These are phyloP conservation scores for Hagleromyces aurorensis DNA, from an alignment of 805 yeast genomes.

Conservation along the genomic window DNA sequence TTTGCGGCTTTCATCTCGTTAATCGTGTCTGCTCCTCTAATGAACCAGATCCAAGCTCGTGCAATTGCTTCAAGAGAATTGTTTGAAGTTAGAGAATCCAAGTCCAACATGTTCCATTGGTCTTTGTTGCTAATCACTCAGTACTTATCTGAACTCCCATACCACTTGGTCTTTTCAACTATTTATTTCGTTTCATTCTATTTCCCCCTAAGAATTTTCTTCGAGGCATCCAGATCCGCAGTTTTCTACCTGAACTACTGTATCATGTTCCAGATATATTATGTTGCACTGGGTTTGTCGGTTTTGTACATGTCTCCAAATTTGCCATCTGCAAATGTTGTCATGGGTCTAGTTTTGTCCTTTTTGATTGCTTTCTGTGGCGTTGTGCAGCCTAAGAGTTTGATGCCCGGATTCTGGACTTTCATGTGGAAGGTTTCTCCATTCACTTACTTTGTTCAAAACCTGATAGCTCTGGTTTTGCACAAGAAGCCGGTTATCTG, in stretches of 20 bases:
- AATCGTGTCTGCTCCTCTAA: conserved; percentile 44
- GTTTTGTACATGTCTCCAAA: conserved; percentile 53
- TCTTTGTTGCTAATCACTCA: conserved; percentile 47
- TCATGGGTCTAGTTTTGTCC: conserved; percentile 47
- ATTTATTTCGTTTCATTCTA: conserved; percentile 47
- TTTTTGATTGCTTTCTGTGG: conserved; percentile 62
- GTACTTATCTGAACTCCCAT: conserved; percentile 53
- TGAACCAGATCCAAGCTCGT: conserved; percentile 56
- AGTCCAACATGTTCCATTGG: conserved; percentile 72
- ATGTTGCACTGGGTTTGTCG: conserved; percentile 43
- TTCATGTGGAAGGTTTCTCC: conserved; percentile 75
- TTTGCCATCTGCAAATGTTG: conserved; percentile 57
- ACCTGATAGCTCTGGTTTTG: conserved; percentile 40
- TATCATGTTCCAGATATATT: conserved; percentile 40
- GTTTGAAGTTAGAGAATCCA: conserved; percentile 62
- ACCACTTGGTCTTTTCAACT: conserved; percentile 41
- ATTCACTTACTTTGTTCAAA: conserved; percentile 59
- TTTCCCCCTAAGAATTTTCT: conserved; percentile 38
- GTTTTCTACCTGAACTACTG: conserved; percentile 39
- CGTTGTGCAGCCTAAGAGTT: conserved; percentile 47
- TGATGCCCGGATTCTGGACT: conserved; percentile 78
- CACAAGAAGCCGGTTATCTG: conserved; percentile 49
- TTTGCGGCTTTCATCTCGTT: conserved; percentile 54
- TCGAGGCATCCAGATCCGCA: conserved; percentile 39
- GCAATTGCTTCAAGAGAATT: conserved; percentile 52